phyloP scores from a whole-genome alignment of 2,329 filamentous ascomycete genomes.

The Chrysoporthe austroafricana region DNA sequence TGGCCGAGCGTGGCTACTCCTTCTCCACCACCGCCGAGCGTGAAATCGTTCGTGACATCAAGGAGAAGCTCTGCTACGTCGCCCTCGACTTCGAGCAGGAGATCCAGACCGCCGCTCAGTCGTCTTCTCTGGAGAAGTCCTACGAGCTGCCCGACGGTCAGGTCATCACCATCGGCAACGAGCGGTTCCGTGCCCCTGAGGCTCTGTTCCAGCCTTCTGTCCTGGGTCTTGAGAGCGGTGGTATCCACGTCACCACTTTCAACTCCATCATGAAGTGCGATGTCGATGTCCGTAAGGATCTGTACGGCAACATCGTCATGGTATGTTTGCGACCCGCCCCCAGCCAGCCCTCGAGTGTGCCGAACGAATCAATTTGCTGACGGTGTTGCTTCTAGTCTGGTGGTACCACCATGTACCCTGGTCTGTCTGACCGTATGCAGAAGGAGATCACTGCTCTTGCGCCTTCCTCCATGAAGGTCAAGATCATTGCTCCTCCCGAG shows the following conservation, averaged over 20 bases:
- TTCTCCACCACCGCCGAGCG: conserved; percentile 97
- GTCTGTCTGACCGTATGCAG: conserved; percentile 99
- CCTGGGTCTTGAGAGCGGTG: conserved; percentile 95
- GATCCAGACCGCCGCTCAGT: conserved; percentile 99
- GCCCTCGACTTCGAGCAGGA: conserved; percentile 99
- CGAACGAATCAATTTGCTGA: conserved; percentile 36
- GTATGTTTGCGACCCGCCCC: conserved; percentile 61
- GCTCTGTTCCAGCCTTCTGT: conserved; percentile 99
- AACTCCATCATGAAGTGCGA: conserved; percentile 99
- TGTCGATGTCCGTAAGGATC: conserved; percentile 99
- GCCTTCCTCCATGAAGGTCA: conserved; percentile 99
- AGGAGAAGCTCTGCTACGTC: conserved; percentile 99
- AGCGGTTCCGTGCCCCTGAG: conserved; percentile 99
- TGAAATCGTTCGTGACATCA: conserved; percentile 67
- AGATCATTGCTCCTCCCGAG: conserved; percentile 99
- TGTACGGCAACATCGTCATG: conserved; percentile 99
- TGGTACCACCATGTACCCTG: conserved; percentile 99
- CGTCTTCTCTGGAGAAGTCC: conserved; percentile 98
- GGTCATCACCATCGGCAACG: conserved; percentile 99
- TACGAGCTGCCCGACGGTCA: conserved; percentile 99
- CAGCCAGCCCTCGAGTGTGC: background rate
- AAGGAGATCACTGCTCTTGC: conserved; percentile 99
- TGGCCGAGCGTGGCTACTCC: conserved; percentile 98
- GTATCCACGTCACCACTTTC: conserved; percentile 99
- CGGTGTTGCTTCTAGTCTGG: conserved; percentile 71